A percentile compares a stretch with the other conserved stretches of the same genome.
phyloP scores from a whole-genome alignment of 257 asterid genomes.

The Nicotiana obtusifolia region DNA sequence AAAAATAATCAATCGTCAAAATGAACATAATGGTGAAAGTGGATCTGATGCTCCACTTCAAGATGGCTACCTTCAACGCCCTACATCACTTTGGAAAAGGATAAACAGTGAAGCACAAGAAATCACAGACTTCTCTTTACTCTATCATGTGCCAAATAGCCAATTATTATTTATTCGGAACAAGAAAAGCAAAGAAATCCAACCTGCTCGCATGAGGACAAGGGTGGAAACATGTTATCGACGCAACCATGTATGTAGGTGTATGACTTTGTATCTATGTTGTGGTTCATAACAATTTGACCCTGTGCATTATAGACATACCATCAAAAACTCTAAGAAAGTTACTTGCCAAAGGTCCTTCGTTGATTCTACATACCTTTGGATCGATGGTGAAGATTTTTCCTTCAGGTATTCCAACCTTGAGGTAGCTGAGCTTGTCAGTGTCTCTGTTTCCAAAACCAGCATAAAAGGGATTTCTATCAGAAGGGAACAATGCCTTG shows the following conservation, averaged over 20 bases:
- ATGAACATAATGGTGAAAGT: neutral
- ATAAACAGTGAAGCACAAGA: neutral
- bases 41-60: neutral
- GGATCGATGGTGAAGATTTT: slow-evolving; percentile 91
- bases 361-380: slow-evolving; percentile 42
- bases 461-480: slow-evolving; percentile 87
- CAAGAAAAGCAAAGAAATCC: neutral
- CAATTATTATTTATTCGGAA: neutral
- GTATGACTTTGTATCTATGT: slow-evolving; percentile 65
- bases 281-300: slow-evolving; percentile 73
- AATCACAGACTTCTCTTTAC: neutral
- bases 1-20: neutral
- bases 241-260: slow-evolving; percentile 62
- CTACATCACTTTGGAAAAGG: neutral
- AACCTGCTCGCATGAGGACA: slow-evolving; percentile 67
- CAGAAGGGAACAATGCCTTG: slow-evolving; percentile 82
- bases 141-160: neutral
- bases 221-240: slow-evolving; percentile 74
- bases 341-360: neutral
- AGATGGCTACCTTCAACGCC: neutral
- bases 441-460: slow-evolving; percentile 98
- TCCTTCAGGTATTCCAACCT: slow-evolving; percentile 86
- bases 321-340: neutral
- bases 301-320: slow-evolving; percentile 45
- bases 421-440: slow-evolving; percentile 88